Base-by-base conservation (phyloP, 371 early-diverging fungal species). In the Smittium culicis region DNA sequence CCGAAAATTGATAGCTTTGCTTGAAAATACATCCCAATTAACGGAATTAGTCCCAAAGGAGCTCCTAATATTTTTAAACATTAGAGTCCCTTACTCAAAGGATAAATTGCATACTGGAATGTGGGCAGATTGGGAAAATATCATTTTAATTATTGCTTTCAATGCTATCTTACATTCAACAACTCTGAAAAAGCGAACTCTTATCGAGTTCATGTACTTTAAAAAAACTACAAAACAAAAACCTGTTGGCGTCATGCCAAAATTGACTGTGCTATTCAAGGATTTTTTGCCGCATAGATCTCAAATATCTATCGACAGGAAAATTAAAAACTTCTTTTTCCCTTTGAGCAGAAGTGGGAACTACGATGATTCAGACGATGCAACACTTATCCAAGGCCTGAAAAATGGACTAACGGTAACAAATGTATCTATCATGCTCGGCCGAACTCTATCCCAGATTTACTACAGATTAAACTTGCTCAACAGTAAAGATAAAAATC, bases 221-320 rank as follows among this genome's bases (percentile, higher is more conserved):
- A 59, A 25, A 27, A 16, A n/a, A 59, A 27, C 60, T 16, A 59
- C 30, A 27, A 32, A 59, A 14, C 11, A 25, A 29, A 32, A 32
- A 11, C 16, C 32, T 29, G 28, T 32, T 29, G 5, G n/a, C 16
- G 30, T 59, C n/a, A 11, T 59, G 30, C 60, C 60, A 5, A 25
- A 11, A 11, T 5, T 59, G 16, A 59, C 60, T 16, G n/a, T 16
- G 14, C 30, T 59, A 32, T 11, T 59, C 25, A 5, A 59, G 25
- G 30, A 27, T 5, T 32, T 59, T 27, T 59, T 59, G 11, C 60
- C 60, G 5, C 60, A 59, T 32, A 59, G 60, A 59, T 59, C 60
- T 32, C 5, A n/a, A 32, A 11, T 25, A 5, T 59, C 60, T 27
- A 11, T 59, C 5, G 11, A 11, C 32, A 11, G 14, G 11, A 59